phyloP scores from a whole-genome alignment of 306 rosid species.

The Quercus agrifolia region DNA sequence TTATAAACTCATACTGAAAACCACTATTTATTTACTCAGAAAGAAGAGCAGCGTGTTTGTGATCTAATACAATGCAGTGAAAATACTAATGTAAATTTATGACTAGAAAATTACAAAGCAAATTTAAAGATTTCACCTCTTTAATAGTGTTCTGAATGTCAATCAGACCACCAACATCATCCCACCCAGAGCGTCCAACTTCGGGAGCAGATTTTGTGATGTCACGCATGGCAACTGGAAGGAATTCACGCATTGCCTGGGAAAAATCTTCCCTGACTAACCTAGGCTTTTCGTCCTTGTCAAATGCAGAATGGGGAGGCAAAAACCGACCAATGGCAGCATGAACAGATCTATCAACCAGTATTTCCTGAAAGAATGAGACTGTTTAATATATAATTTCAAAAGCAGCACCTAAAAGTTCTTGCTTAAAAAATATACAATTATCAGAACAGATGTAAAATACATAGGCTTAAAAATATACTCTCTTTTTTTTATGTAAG shows the following conservation, averaged over 20 bases:
- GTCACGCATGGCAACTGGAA: slow-evolving; percentile 96
- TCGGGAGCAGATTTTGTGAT: slow-evolving; percentile 70
- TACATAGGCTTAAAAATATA: background rate
- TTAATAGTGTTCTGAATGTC: slow-evolving; percentile 78
- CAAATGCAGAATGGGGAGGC: slow-evolving; percentile 36
- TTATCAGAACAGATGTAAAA: background rate
- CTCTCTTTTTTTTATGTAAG: no score
- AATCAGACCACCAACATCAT: slow-evolving; percentile 89
- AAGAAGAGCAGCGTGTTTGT: background rate
- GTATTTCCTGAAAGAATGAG: slow-evolving; percentile 64
- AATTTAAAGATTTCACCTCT: slow-evolving; percentile 48
- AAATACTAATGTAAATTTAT: background rate
- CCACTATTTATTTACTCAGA: background rate
- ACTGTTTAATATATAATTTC: slow-evolving; percentile 8
- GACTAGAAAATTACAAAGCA: background rate
- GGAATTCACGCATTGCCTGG: slow-evolving; percentile 84
- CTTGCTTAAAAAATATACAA: slow-evolving; percentile 2
- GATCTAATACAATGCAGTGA: background rate
- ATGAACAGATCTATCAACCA: slow-evolving; percentile 93
- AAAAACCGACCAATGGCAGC: slow-evolving; percentile 76
- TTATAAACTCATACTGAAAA: background rate
- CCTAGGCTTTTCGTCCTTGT: slow-evolving; percentile 52
- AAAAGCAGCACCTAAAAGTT: slow-evolving; percentile 12
- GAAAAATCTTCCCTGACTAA: slow-evolving; percentile 74
- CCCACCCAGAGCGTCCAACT: slow-evolving; percentile 92